phyloP scores from a whole-genome alignment of 352 stramenopile species.

The Elongisporangium undulatum region DNA sequence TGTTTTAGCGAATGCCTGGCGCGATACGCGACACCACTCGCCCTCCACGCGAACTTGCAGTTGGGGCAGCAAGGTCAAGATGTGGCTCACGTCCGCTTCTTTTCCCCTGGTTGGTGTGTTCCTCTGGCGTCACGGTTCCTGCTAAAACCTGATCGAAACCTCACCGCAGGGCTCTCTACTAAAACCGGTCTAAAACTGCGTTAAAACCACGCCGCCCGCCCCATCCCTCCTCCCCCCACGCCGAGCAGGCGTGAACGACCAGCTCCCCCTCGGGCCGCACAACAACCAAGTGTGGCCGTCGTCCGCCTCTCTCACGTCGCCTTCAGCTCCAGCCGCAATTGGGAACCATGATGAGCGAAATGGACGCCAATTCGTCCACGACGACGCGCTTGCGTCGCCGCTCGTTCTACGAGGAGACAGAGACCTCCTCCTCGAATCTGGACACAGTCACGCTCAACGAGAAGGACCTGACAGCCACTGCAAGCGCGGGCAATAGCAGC shows the following conservation, averaged over 20 bases:
- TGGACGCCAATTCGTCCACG: slow-evolving; percentile 29
- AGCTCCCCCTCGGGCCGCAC: neutral
- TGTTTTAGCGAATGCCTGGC: neutral
- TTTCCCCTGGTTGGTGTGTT: neutral
- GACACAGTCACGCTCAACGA: slow-evolving; percentile 26
- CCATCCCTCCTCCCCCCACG: neutral
- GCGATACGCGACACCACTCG: neutral
- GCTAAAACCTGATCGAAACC: neutral
- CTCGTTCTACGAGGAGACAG: slow-evolving; percentile 65
- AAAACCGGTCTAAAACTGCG: neutral
- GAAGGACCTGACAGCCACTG: slow-evolving; percentile 18
- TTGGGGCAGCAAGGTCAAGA: neutral
- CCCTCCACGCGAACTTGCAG: neutral
- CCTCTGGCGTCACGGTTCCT: neutral
- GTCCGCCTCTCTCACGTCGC: neutral
- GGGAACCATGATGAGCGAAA: slow-evolving; percentile 40
- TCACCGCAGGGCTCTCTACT: neutral
- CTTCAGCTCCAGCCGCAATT: neutral
- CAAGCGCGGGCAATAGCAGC: neutral
- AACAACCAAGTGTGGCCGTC: neutral
- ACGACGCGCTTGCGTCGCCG: slow-evolving; percentile 54
- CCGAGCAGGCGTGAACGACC: neutral
- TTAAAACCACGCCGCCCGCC: too few species aligned
- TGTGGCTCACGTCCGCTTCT: neutral
- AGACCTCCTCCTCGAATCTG: slow-evolving; percentile 14